Base-by-base conservation (phyloP, 306 rosid genomes). In the Vicia sativa region DNA sequence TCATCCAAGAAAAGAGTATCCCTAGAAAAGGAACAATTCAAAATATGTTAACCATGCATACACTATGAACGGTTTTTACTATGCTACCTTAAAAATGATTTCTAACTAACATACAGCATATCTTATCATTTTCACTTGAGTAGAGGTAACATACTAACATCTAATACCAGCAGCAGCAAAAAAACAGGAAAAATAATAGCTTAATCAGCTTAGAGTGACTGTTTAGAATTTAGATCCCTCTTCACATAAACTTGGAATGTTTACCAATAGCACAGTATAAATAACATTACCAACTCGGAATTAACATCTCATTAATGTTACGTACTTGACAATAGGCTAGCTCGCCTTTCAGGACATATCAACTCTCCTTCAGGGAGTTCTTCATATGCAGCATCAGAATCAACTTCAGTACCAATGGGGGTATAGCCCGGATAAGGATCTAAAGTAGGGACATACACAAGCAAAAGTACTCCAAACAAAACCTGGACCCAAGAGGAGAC, bases 331-430 rank as follows among this genome's bases (percentile, higher is more conserved):
- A 90, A 68, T 78, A 92, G 35, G 65, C 26, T 83, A 45, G 67
- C 82, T 70, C 59, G 82, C 79, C 87, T 79, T 82, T 92, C 98
- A 16, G 98, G 98, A 81, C 91, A 86, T 72, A 86, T 84, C 44
- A 75, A 79, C 61, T 92, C 98, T 77, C 83, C 96, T 55, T 85
- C 93, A 31, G 93, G 93, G 63, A 92, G 96, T 79, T 86, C 96
- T 77, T 81, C 93, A 74, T 87, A 92, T 37, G 85, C 87, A 73
- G 65, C 77, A 79, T 83, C 96, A 73, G 81, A 80, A 55, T 74
- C 67, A 66, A 72, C 29, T 72, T 87, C 98, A 80, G 75, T 70
- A 65, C 35, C 80, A 44, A 92, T 67, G 62, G 93, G 91, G 8
- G 79, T 67, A 80, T 86, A 87, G 61, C 93, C 96, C 39, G 96